Conservation (phyloP, 805 yeast genomes). For the Blastobotrys muscicola region DNA sequence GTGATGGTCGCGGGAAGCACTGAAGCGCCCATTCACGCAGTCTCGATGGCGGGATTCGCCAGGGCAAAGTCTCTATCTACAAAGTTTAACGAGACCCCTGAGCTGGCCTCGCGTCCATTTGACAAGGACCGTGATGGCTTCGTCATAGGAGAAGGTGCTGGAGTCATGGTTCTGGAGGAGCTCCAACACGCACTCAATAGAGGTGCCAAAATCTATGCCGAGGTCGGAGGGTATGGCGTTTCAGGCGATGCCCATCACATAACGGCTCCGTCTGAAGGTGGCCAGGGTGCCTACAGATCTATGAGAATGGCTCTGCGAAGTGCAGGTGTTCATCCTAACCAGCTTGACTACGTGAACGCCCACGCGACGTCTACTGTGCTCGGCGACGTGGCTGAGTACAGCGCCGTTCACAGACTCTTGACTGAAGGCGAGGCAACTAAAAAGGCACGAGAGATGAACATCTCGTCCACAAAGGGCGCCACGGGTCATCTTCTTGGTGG, state of each 20-base stretch:
- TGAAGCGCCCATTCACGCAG: constrained; percentile 78
- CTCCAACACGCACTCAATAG: constrained; percentile 64
- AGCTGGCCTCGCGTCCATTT: constrained; percentile 75
- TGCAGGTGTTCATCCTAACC: constrained; percentile 37
- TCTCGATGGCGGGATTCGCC: constrained; percentile 84
- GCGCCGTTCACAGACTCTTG: constrained; percentile 52
- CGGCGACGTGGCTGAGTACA: constrained; percentile 84
- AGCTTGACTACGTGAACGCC: constrained; percentile 78
- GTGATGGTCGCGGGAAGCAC: constrained; percentile 93
- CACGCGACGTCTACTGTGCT: constrained; percentile 91
- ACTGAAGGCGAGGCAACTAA: constrained; percentile 22
- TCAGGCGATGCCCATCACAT: constrained; percentile 90
- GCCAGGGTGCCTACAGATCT: constrained; percentile 75
- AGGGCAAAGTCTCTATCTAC: constrained; percentile 75
- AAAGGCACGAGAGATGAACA: constrained; percentile 20
- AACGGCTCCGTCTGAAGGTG: constrained; percentile 79
- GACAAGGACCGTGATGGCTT: constrained; percentile 74
- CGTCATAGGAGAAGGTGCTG: constrained; percentile 90
- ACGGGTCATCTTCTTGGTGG: constrained; percentile 94
- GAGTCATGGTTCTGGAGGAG: constrained; percentile 66
- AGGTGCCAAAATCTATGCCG: constrained; percentile 60
- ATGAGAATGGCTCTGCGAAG: constrained; percentile 63
- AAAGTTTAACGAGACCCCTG: constrained; percentile 50
- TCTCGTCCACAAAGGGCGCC: constrained; percentile 84
- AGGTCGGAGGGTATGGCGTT: constrained; percentile 78